Conservation (phyloP, 2,329 filamentous ascomycete species). For the Epichloe sp. region DNA sequence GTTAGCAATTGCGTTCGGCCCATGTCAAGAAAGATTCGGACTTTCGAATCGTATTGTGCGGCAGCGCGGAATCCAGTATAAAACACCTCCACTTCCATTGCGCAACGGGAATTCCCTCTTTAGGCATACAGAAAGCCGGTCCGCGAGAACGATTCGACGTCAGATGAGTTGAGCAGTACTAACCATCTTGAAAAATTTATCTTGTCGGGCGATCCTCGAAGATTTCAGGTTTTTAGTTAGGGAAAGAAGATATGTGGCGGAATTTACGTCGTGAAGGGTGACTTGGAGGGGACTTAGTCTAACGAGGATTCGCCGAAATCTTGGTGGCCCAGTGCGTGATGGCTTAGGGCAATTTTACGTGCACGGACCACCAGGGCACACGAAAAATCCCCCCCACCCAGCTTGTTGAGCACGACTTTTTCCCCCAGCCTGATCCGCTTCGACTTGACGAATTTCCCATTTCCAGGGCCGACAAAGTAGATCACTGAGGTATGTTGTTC, state of each 20-base stretch:
- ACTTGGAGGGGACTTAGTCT: constrained; percentile 16
- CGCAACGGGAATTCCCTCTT: neutral
- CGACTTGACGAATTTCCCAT: neutral
- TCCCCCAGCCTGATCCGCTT: neutral
- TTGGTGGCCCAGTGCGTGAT: constrained; percentile 19
- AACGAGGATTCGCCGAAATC: constrained; percentile 25
- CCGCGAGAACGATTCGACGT: neutral
- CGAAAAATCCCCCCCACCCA: constrained; percentile 10
- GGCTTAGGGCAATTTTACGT: constrained; percentile 31
- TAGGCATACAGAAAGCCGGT: neutral
- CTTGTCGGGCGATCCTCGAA: constrained; percentile 58
- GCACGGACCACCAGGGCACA: constrained; percentile 31
- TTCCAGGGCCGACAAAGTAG: constrained; percentile 2
- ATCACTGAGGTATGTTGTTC: constrained; percentile 31
- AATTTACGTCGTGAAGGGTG: constrained; percentile 17
- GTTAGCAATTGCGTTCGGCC: constrained; percentile 5
- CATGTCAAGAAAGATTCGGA: neutral
- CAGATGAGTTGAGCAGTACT: constrained; percentile 17
- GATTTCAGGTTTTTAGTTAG: constrained; percentile 30
- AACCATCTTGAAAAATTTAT: constrained; percentile 46
- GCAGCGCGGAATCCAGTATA: neutral
- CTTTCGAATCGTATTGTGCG: neutral
- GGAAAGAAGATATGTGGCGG: constrained; percentile 11
- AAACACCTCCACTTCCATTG: neutral
- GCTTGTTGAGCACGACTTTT: constrained; percentile 6